Base-by-base conservation (phyloP, 1,284 basidiomycete species). In the Coriolopsis trogii region DNA sequence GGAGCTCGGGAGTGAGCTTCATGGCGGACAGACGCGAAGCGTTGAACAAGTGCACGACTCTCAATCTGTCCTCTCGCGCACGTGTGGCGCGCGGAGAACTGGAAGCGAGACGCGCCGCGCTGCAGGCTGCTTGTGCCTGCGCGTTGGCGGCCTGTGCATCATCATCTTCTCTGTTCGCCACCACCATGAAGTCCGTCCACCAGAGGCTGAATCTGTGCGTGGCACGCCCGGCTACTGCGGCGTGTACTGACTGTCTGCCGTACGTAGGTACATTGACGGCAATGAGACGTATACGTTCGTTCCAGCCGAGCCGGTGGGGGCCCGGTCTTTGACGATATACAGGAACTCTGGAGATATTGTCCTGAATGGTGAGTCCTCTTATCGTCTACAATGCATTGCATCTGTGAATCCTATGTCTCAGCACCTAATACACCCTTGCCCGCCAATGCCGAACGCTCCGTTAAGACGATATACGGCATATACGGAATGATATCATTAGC, bases 1-100 rank as follows among this genome's bases (percentile, higher is more conserved):
- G 80, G 60, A 96, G 84, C 80, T 96, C 93, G 55, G 93, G 91
- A 40, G 93, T 93, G 74, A 95, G 88, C 85, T 94, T 95, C 87
- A 95, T 92, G 69, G 64, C 64, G 50, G 63, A 51, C 41, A 46
- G 51, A 47, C 55, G 55, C 55, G 50, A 53, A 48, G 26, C 18
- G 53, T 37, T 23, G 49, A 46, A 42, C 47, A 41, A 43, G 45
- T 44, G 49, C 28, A 41, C 30, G 45, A 36, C 38, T 34, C 46
- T 26, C 23, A 23, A 23, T 39, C 26, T 45, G 40, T 49, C 29
- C 18, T n/a, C 38, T 50, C 49, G 50, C 30, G 58, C 56, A 58
- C 53, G 58, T 48, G 54, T 38, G 50, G 44, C 60, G 53, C 53
- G 54, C 43, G 54, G 56, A 56, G 56, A 55, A 54, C 50, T 16